Base-by-base conservation (phyloP, 345 rosid genomes). In the Populus euphratica region DNA sequence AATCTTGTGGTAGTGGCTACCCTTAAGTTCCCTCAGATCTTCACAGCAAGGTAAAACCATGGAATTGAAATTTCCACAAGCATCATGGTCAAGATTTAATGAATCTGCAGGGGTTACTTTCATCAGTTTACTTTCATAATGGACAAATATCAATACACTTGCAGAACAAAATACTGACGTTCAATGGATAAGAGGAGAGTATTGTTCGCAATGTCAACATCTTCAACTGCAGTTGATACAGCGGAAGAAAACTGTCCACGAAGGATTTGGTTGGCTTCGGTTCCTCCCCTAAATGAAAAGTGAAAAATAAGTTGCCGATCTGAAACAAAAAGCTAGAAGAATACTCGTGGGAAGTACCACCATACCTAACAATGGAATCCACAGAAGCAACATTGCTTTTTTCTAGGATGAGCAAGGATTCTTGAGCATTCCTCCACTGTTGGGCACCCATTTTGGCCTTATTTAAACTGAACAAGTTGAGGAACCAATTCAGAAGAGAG, bases 371-470 rank as follows among this genome's bases (percentile, higher is more conserved):
- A 76, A 96, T 90, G 38, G 97, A 91, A 81, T 90, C 89, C 69
- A 94, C 94, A 49, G 99, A 92, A 84, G 88, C 91, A 69, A 96
- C 97, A 49, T 91, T 94, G 81, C 87, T 80, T 79, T 87, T 86
- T 83, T 96, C 99, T 77, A 92, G 85, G 78, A 84, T 80, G 73
- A 92, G 87, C 86, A 96, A 82, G 78, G 97, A 94, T 78, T 90
- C 97, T 84, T 90, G 95, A 77, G 97, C 97, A 76, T 89, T 85
- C 80, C 81, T 88, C 99, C 99, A 96, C 70, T 92, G 98, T 39
- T 88, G 88, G 61, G 90, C 87, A 29, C 96, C 96, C 90, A 88
- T 83, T 83, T 86, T 86, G 33, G 94, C 89, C 88, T 90, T 94
- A 77, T 80, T 84, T 89, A 90, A 81, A 80, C 99, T 96, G 92